Percentiles rank a stretch among this genome's conserved stretches.
Evolutionary conservation across 1,284 basidiomycete genomes (phyloP).

Genomic region (Sanghuangporus sanghuang): DNA sequence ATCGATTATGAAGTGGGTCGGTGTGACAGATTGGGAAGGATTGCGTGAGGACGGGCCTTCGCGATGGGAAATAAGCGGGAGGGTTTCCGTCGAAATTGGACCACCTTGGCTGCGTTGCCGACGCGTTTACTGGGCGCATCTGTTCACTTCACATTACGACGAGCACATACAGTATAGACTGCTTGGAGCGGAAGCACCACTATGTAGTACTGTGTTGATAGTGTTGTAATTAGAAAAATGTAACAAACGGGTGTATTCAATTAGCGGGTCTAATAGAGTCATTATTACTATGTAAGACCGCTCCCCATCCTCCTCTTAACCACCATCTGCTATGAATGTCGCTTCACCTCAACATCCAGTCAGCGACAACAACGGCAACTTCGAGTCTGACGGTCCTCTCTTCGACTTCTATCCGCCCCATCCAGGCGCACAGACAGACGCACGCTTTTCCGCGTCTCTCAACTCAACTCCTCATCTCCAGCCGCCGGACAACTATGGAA

Average conservation of each 20-base stretch:
- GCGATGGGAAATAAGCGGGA: background rate
- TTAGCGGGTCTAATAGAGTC: background rate
- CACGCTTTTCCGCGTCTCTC: conserved; percentile 6
- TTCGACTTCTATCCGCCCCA: conserved; percentile 17
- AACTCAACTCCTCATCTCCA: conserved; percentile 7
- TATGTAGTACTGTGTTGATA: background rate
- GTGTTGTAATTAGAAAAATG: background rate
- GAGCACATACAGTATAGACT: background rate
- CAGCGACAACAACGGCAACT: conserved; percentile 1
- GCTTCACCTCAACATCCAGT: conserved; percentile 8
- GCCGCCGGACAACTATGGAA: conserved; percentile 2
- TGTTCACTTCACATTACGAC: no score
- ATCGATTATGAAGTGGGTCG: background rate
- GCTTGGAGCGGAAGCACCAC: background rate
- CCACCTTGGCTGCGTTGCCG: background rate
- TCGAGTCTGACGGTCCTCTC: conserved; percentile 14
- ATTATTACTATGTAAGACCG: background rate
- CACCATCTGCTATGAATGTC: conserved; percentile 15
- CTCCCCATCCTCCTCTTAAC: conserved; percentile 1
- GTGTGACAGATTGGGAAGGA: conserved; percentile 6
- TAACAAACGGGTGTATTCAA: background rate
- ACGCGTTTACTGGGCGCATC: background rate
- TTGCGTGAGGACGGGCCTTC: background rate
- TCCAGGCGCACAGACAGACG: conserved; percentile 3
- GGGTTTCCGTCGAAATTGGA: background rate